Evolutionary conservation across 768 basidiomycete species (phyloP).

Genomic region (Boletus subcaerulescens): DNA sequence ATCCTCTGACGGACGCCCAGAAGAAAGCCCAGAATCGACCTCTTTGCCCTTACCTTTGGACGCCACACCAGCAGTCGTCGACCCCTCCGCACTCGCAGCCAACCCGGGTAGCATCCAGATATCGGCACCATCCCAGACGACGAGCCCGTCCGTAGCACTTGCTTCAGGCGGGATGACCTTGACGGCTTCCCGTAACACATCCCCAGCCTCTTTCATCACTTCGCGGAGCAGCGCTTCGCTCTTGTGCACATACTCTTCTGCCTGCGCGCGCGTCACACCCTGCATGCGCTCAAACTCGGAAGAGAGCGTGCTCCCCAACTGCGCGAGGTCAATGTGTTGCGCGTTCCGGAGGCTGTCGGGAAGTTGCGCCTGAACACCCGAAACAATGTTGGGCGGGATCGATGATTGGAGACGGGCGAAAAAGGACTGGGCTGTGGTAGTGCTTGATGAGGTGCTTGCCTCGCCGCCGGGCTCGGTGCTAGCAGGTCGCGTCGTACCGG

Average conservation of each 20-base stretch:
- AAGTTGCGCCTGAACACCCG: conserved; percentile 63
- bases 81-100: conserved; percentile 20
- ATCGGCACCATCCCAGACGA: conserved; percentile 84
- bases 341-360: conserved; percentile 65
- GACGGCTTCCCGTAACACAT: conserved; percentile 82
- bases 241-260: conserved; percentile 82
- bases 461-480: conserved; percentile 18
- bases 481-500: conserved; percentile 15
- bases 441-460: conserved; percentile 12
- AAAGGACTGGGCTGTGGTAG: conserved; percentile 41
- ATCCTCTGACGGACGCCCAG: conserved; percentile 33
- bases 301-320: conserved; percentile 61
- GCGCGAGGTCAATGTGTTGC: conserved; percentile 63
- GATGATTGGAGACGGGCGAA: conserved; percentile 71
- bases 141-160: conserved; percentile 24
- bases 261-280: conserved; percentile 68
- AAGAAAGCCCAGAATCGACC: conserved; percentile 25
- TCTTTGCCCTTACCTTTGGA: conserved; percentile 39
- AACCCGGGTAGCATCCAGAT: conserved; percentile 70
- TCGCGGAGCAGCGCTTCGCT: conserved; percentile 63
- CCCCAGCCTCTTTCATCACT: conserved; percentile 77
- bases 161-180: conserved; percentile 87
- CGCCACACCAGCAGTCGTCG: neutral
- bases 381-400: conserved; percentile 70
- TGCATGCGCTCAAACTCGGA: conserved; percentile 72